A percentile compares a stretch with the other conserved stretches of the same genome.
These are phyloP conservation scores for Ceratocystis colombiana DNA, from an alignment of 2,329 filamentous ascomycete species.

Conservation along the genomic window DNA sequence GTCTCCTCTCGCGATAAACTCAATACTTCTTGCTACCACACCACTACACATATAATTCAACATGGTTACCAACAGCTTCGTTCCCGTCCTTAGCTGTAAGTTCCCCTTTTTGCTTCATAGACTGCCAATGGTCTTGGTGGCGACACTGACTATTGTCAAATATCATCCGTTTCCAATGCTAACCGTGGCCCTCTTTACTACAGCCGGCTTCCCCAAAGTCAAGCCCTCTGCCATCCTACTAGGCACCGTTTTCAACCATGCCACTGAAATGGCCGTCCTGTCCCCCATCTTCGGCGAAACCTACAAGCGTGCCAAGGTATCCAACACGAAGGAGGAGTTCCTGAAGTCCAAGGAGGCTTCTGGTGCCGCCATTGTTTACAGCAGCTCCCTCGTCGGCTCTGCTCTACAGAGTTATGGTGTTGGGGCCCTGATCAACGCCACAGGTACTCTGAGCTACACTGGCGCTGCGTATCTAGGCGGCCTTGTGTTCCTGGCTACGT, in stretches of 20 bases:
- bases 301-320: slow-evolving; percentile 81
- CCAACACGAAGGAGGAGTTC: slow-evolving; percentile 96
- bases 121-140: background rate
- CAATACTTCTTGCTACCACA: background rate
- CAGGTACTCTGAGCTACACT: slow-evolving; percentile 91
- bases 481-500: slow-evolving; percentile 83
- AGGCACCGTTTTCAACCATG: slow-evolving; percentile 92
- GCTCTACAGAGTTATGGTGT: slow-evolving; percentile 84
- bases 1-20: background rate
- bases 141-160: background rate
- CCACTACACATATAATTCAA: slow-evolving; percentile 11
- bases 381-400: slow-evolving; percentile 79
- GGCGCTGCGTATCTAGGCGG: slow-evolving; percentile 86
- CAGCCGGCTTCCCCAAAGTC: slow-evolving; percentile 54
- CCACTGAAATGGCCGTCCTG: slow-evolving; percentile 76
- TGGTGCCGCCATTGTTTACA: slow-evolving; percentile 78
- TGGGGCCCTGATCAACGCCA: slow-evolving; percentile 85
- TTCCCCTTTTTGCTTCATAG: background rate
- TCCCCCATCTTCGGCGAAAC: slow-evolving; percentile 86
- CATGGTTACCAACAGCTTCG: slow-evolving; percentile 25
- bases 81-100: slow-evolving; percentile 24
- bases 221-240: slow-evolving; percentile 97
- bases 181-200: slow-evolving; percentile 19
- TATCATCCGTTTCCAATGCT: background rate
- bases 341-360: slow-evolving; percentile 85